Conservation (phyloP, 441 rosid species). For the Eruca vesicaria region DNA sequence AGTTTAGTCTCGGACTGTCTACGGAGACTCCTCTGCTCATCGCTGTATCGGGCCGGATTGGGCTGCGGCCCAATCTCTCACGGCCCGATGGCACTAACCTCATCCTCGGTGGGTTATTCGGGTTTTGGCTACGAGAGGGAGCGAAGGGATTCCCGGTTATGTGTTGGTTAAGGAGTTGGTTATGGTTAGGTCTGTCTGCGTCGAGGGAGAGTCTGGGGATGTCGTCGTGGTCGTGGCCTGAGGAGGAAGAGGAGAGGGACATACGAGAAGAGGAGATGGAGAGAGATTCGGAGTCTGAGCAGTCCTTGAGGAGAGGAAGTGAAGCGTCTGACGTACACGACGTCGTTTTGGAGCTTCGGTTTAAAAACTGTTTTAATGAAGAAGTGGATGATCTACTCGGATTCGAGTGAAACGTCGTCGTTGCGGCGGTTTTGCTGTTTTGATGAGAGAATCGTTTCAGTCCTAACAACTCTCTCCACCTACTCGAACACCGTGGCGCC, state of each 20-base stretch:
- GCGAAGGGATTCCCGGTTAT: slow-evolving; percentile 42
- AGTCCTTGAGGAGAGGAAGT: slow-evolving; percentile 65
- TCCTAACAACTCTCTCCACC: slow-evolving; percentile 88
- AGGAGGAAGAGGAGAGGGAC: slow-evolving; percentile 85
- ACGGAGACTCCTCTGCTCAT: slow-evolving; percentile 70
- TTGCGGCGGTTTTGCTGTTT: slow-evolving; percentile 20
- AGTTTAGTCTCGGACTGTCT: slow-evolving; percentile 87
- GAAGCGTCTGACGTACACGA: slow-evolving; percentile 43
- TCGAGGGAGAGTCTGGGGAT: slow-evolving; percentile 79
- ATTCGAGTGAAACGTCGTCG: slow-evolving; percentile 19
- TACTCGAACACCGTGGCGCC: slow-evolving; percentile 83
- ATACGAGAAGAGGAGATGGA: slow-evolving; percentile 72
- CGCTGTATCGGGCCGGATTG: not conserved
- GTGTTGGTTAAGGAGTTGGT: slow-evolving; percentile 12
- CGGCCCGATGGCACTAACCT: slow-evolving; percentile 56
- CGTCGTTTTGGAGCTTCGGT: slow-evolving; percentile 66
- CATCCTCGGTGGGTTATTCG: slow-evolving; percentile 61
- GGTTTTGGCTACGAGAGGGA: slow-evolving; percentile 38
- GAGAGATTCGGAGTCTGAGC: slow-evolving; percentile 58
- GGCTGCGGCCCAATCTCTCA: slow-evolving; percentile 59
- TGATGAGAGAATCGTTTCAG: slow-evolving; percentile 65
- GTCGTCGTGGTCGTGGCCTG: slow-evolving; percentile 84
- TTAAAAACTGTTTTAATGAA: slow-evolving; percentile 66
- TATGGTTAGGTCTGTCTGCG: slow-evolving; percentile 56
- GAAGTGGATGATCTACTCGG: slow-evolving; percentile 33